Base-by-base conservation (phyloP, 495 filamentous ascomycete genomes). In the Elasticomyces elasticus region DNA sequence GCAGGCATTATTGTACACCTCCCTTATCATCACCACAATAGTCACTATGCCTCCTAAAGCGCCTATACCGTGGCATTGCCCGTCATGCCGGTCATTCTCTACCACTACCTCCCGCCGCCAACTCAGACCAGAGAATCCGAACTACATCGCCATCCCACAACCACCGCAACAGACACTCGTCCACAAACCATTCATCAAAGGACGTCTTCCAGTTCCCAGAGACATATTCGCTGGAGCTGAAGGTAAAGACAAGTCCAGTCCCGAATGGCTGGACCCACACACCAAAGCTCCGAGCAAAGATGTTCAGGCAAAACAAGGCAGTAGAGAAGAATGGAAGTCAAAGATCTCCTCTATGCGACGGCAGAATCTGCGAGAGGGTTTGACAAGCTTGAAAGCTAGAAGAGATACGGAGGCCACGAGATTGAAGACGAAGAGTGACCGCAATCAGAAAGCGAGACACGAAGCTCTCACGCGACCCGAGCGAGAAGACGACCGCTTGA, bases 111-210 rank as follows among this genome's bases (percentile, higher is more conserved):
- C 41, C 60, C 22, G 26, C 55, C 10, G 54, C 38, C 56, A 62
- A 35, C 69, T 80, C 47, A 68, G 71, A 10, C 86, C 86, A 15
- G 83, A 87, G 63, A 85, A 80, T 40, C 86, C 86, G 55, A 75
- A 76, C 52, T 90, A 81, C 72, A 80, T 90, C 65, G 77, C 86
- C 55, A 69, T 89, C 38, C 86, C 86, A 28, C 75, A 79, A 62
- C 74, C 81, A 1, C 61, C 64, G 30, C 74, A 78, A 67, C 67
- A 63, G 17, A 56, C 62, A 52, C 66, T 62, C 67, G 64, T 67
- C 9, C 58, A 63, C 9, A 74, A 74, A 38, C 71, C 64, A 19
- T 70, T 63, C 52, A 72, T 85, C 54, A 87, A 87, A 70, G 86
- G 86, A 64, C 76, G 77, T 22, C 79, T 90, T 1, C 86, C 86